Percentiles rank a stretch among this genome's conserved stretches.
Conservation (phyloP, 805 yeast genomes). For the Pichia gijzeniarum region DNA sequence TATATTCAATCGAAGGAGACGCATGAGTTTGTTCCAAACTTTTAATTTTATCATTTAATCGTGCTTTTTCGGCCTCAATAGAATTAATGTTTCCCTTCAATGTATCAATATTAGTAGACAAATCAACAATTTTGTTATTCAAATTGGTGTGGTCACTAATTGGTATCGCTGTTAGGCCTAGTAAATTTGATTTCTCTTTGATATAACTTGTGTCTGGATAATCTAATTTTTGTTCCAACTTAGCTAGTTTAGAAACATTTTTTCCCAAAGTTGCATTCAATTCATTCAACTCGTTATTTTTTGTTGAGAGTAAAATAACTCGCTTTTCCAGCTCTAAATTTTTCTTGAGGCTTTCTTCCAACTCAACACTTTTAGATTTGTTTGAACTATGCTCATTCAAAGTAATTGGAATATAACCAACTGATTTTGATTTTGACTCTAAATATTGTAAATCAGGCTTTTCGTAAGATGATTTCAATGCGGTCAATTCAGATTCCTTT, state of each 20-base stretch:
- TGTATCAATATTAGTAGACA: not conserved
- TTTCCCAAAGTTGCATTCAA: not conserved
- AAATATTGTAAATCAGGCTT: conserved; percentile 22
- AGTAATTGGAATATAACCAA: conserved; percentile 17
- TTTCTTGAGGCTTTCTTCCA: conserved; percentile 1
- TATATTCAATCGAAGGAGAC: conserved; percentile 25
- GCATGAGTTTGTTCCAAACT: conserved; percentile 5
- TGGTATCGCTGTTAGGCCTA: conserved; percentile 20
- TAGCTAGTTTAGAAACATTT: not conserved
- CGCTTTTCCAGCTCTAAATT: conserved; percentile 1
- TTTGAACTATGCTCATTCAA: conserved; percentile 6
- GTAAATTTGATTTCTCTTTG: conserved; percentile 11
- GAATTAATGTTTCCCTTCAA: conserved; percentile 5
- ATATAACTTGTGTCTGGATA: conserved; percentile 22
- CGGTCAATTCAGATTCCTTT: conserved; percentile 4
- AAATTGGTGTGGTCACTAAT: conserved; percentile 14
- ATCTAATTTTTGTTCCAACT: not conserved
- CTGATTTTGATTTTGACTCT: conserved; percentile 13
- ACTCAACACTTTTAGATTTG: not conserved
- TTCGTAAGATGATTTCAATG: conserved; percentile 4
- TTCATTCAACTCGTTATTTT: conserved; percentile 6
- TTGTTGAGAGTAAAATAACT: not conserved
- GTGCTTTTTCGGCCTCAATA: conserved; percentile 5
- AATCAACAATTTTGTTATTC: conserved; percentile 3
- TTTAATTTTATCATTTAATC: conserved; percentile 6